Evolutionary conservation across 306 rosid species (phyloP), one percentile per base, ranked within the genome.

Genomic region (Quillaja saponaria): DNA sequence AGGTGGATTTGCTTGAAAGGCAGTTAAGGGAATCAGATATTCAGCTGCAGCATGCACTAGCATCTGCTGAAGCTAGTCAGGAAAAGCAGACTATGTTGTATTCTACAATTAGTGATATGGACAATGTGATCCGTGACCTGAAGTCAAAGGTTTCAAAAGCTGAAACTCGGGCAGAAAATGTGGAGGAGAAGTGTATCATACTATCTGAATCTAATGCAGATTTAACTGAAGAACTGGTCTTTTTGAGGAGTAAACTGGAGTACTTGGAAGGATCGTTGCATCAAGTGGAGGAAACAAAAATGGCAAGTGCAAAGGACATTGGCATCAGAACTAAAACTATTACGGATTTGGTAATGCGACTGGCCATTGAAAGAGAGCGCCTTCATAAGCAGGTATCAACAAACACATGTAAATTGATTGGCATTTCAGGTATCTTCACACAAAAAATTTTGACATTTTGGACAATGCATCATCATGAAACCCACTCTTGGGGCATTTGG

Each of bases 291-390:
- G 88, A 81, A 58, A 49, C 72, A 19, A 94, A 87, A 82, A 63
- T 69, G 71, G 84, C 80, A 72, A 75, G 91, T 39, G 94, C 88
- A 45, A 83, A 79, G 78, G 87, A 82, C 69, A 81, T 94, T 55
- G 78, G 73, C 64, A 57, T 65, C 72, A 80, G 28, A 66, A 74
- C 80, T 17, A 80, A 74, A 62, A 67, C 81, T 56, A 80, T 94
- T 56, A 82, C 84, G 61, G 74, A 74, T 69, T 74, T 89, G 83
- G 72, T 81, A 38, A 66, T 81, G 72, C 91, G 85, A 66, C 74
- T 94, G 64, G 87, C 97, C 70, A 71, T 83, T 63, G 99, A 94
- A 80, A 87, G 99, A 80, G 95, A 87, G 58, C 97, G 91, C 25
- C 96, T 94, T 64, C 83, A 76, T 68, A 83, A 89, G 75, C 84